Conservation (phyloP, 176 grass and related monocot species). For the Eragrostis curvula region DNA sequence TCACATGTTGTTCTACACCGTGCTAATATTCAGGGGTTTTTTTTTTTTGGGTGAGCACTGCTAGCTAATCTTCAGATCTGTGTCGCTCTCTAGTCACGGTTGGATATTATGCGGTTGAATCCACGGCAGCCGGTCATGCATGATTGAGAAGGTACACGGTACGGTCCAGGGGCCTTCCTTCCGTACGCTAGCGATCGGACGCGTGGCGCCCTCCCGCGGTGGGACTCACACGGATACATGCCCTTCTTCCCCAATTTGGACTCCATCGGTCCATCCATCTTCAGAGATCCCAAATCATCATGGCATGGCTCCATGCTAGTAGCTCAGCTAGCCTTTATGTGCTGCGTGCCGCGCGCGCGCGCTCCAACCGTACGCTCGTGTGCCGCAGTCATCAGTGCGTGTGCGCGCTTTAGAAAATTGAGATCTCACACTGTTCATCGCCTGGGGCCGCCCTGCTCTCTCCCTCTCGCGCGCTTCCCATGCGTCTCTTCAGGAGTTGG, state of each 20-base stretch:
- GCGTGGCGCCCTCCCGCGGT: background rate
- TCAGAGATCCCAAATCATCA: constrained; percentile 6
- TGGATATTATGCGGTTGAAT: too few species aligned
- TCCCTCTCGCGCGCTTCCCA: background rate
- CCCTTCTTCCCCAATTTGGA: constrained; percentile 34
- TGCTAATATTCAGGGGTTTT: too few species aligned
- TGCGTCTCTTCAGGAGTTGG: constrained; percentile 33
- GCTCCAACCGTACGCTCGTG: constrained; percentile 39
- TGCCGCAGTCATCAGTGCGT: background rate
- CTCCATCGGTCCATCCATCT: background rate
- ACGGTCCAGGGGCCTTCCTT: constrained; percentile 1
- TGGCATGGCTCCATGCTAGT: constrained; percentile 7
- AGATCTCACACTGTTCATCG: constrained; percentile 11
- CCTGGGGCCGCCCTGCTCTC: background rate
- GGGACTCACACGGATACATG: constrained; percentile 48
- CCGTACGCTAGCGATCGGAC: constrained; percentile 4
- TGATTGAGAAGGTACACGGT: background rate
- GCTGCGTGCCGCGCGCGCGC: background rate
- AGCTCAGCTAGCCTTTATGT: constrained; percentile 21
- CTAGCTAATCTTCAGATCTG: too few species aligned
- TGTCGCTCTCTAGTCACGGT: too few species aligned
- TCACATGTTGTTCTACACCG: too few species aligned
- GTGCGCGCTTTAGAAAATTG: background rate
- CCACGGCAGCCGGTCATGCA: background rate
- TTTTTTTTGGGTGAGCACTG: too few species aligned